These are phyloP conservation scores for Solanum habrochaites DNA, from an alignment of 257 asterid species.

Conservation along the genomic window DNA sequence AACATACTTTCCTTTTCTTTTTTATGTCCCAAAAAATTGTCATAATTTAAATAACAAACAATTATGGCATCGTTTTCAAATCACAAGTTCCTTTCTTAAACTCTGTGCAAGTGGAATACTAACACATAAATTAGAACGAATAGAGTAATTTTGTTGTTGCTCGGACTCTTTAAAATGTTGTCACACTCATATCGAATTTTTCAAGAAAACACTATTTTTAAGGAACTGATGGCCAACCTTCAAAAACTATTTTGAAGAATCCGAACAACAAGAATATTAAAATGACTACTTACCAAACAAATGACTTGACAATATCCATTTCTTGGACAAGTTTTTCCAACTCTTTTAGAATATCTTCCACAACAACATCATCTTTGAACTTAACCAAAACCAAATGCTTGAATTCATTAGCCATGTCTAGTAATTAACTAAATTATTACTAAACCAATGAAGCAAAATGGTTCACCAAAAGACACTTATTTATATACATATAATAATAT, in stretches of 20 bases:
- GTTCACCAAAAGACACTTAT: conserved; percentile 6
- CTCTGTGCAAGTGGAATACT: neutral
- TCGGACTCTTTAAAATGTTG: fast-evolving
- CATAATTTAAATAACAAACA: neutral
- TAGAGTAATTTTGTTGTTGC: neutral
- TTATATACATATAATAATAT: conserved; percentile 8
- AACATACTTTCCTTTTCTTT: neutral
- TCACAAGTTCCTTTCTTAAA: neutral
- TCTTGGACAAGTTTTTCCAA: conserved; percentile 69
- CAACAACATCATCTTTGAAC: conserved; percentile 61
- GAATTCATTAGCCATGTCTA: conserved; percentile 46
- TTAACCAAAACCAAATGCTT: conserved; percentile 83
- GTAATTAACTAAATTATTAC: neutral
- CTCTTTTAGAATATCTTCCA: conserved; percentile 55
- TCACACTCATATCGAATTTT: neutral
- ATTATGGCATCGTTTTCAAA: neutral
- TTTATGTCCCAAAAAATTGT: neutral
- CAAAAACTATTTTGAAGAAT: too few species aligned
- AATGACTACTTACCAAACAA: conserved; percentile 49
- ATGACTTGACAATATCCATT: conserved; percentile 71
- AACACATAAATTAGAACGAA: neutral
- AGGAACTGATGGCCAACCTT: too few species aligned
- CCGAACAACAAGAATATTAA: neutral
- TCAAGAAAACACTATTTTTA: neutral
- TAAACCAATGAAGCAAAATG: conserved; percentile 3